Evolutionary conservation across 2,329 filamentous ascomycete species (phyloP), one percentile per base, ranked within the genome.

Genomic region (Leptosphaerulina australis): DNA sequence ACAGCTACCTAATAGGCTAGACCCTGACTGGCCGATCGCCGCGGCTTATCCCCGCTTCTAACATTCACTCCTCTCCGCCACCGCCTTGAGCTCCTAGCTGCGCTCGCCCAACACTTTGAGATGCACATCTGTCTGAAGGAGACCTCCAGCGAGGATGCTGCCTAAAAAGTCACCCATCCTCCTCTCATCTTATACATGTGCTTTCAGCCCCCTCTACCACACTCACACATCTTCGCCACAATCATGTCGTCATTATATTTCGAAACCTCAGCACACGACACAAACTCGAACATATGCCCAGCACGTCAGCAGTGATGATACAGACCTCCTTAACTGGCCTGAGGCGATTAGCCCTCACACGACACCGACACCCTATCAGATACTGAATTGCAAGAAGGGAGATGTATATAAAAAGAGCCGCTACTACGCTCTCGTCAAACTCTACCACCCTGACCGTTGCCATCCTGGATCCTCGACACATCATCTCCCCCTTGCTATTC

Each of bases 371-470:
- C 94, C 94, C 1, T 97, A 99, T 76, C 90, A 97, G 66, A 90
- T 99, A 68, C 86, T 97, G 65, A 79, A 82, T 24, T 76, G 82
- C 57, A 75, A 78, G 44, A 82, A 77, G 60, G 77, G 78, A 49
- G 85, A 84, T 11, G 82, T 85, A 2, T 97, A 99, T 73, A 87
- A 83, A 55, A 97, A 99, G 74, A 76, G 81, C 33, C 85, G 85
- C 52, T 99, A 91, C 80, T 94, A 95, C 73, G 83, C 93, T 67
- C 83, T 99, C 43, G 94, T 96, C 50, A 99, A 97, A 77, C 79
- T 95, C 36, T 99, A 99, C 76, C 94, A 99, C 68, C 94, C 94
- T 0, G 94, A 99, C 72, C 83, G 83, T 51, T 69, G 67, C 48
- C 68, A 71, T 30, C 41, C 60, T 31, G 49, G 62, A 29, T 69